A percentile compares a stretch with the other conserved stretches of the same genome.
These are phyloP conservation scores for Cryptococcus floricola DNA, from an alignment of 1,284 basidiomycete species.

Conservation along the genomic window DNA sequence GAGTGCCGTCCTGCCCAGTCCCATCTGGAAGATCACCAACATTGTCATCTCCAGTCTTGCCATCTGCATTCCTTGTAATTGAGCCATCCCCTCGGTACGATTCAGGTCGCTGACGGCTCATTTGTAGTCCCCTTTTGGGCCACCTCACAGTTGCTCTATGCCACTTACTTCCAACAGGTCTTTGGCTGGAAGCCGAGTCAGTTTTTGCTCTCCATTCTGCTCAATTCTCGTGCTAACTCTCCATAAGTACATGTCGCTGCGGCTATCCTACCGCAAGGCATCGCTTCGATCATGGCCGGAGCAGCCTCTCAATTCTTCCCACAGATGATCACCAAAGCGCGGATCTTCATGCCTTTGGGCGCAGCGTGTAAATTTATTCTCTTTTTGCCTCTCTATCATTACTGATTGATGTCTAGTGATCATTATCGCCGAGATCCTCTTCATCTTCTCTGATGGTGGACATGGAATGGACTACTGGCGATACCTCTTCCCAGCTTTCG, in stretches of 20 bases:
- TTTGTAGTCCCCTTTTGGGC: conserved; percentile 34
- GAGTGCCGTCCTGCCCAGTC: conserved; percentile 30
- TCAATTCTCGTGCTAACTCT: background rate
- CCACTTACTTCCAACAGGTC: conserved; percentile 15
- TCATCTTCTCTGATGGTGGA: conserved; percentile 37
- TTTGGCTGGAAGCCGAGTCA: conserved; percentile 18
- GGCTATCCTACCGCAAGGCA: conserved; percentile 39
- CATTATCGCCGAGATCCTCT: conserved; percentile 27
- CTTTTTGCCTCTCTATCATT: background rate
- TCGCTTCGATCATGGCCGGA: conserved; percentile 30
- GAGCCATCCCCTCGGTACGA: too few species aligned
- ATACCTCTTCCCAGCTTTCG: conserved; percentile 35
- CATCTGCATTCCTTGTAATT: conserved; percentile 16
- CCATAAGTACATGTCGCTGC: conserved; percentile 32
- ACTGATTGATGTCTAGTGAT: conserved; percentile 17
- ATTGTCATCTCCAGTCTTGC: conserved; percentile 27
- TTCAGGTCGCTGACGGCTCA: too few species aligned
- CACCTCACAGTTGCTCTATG: conserved; percentile 37
- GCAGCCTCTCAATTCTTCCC: conserved; percentile 26
- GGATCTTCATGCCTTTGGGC: conserved; percentile 24
- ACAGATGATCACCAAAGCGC: conserved; percentile 29
- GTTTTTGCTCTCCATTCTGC: conserved; percentile 21
- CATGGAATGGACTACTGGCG: conserved; percentile 40
- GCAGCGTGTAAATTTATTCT: conserved; percentile 18
- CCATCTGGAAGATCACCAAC: conserved; percentile 38